Conservation (phyloP, 257 asterid species). For the Plantago elongata region DNA sequence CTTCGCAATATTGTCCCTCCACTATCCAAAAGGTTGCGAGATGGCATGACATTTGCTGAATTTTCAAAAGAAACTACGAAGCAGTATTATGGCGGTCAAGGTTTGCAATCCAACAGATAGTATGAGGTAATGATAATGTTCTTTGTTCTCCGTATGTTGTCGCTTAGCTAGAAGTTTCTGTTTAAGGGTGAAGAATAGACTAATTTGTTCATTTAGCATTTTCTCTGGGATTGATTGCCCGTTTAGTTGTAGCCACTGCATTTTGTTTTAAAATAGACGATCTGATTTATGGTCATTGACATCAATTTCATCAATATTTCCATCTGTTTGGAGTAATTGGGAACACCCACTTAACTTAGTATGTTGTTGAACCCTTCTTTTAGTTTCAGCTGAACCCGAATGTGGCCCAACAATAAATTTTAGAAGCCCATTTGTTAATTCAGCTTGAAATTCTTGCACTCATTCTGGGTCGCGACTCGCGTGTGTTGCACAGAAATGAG, state of each 20-base stretch:
- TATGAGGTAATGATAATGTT: slow-evolving; percentile 18
- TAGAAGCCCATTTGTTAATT: too few species aligned
- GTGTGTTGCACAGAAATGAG: too few species aligned
- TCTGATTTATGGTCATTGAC: not conserved
- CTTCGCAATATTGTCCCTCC: slow-evolving; percentile 57
- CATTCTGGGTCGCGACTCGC: too few species aligned
- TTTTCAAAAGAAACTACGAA: slow-evolving; percentile 78
- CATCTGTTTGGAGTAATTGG: not conserved
- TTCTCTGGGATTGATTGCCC: not conserved
- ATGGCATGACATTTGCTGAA: slow-evolving; percentile 89
- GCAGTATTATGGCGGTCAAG: slow-evolving; percentile 71
- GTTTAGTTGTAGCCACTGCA: not conserved
- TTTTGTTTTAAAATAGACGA: not conserved
- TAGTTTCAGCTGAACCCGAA: too few species aligned
- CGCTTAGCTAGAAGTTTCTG: not conserved
- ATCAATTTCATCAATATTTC: not conserved
- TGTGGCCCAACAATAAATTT: too few species aligned
- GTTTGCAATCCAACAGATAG: slow-evolving; percentile 72
- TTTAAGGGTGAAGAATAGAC: not conserved
- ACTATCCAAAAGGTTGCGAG: slow-evolving; percentile 49
- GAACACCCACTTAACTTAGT: too few species aligned
- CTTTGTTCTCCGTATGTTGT: slow-evolving; percentile 3
- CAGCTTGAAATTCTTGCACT: too few species aligned
- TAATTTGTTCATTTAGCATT: not conserved
- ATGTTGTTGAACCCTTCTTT: too few species aligned